Percentiles rank a stretch among this genome's conserved stretches.
These are phyloP conservation scores for Suillus americanus DNA, from an alignment of 768 basidiomycete genomes.

Conservation along the genomic window DNA sequence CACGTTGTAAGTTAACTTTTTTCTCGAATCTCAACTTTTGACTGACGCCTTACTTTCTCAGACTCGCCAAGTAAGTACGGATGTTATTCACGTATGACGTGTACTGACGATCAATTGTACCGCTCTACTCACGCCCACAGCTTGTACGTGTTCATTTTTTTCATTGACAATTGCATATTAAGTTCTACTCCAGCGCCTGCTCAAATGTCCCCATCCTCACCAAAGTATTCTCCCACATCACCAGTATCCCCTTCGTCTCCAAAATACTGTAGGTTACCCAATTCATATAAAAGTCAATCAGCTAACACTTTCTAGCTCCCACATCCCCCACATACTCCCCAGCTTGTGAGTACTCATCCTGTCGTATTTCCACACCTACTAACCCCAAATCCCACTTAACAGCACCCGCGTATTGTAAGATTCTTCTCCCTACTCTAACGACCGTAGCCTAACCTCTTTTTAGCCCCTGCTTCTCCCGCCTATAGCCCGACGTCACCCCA, in stretches of 20 bases:
- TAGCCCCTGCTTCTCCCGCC: conserved; percentile 82
- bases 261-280: conserved; percentile 71
- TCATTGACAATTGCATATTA: conserved; percentile 5
- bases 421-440: conserved; percentile 9
- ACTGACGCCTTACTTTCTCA: conserved; percentile 26
- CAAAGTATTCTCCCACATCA: conserved; percentile 92
- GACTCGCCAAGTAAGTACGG: conserved; percentile 77
- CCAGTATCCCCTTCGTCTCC: conserved; percentile 92
- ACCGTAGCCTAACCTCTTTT: conserved; percentile 3
- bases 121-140: conserved; percentile 32
- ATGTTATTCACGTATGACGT: conserved; percentile 3
- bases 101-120: conserved; percentile 23
- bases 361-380: conserved; percentile 6
- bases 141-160: conserved; percentile 51
- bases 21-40: not conserved
- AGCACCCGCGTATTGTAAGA: conserved; percentile 82
- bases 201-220: conserved; percentile 86
- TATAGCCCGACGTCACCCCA: conserved; percentile 86
- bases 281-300: conserved; percentile 4
- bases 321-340: conserved; percentile 88
- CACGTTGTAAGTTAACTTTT: conserved; percentile 60
- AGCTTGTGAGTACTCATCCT: conserved; percentile 58
- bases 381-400: conserved; percentile 10
- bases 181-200: conserved; percentile 55
- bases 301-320: conserved; percentile 52